A percentile compares a stretch with the other conserved stretches of the same genome.
Conservation (phyloP, 495 filamentous ascomycete genomes). For the Talaromyces thailandensis region DNA sequence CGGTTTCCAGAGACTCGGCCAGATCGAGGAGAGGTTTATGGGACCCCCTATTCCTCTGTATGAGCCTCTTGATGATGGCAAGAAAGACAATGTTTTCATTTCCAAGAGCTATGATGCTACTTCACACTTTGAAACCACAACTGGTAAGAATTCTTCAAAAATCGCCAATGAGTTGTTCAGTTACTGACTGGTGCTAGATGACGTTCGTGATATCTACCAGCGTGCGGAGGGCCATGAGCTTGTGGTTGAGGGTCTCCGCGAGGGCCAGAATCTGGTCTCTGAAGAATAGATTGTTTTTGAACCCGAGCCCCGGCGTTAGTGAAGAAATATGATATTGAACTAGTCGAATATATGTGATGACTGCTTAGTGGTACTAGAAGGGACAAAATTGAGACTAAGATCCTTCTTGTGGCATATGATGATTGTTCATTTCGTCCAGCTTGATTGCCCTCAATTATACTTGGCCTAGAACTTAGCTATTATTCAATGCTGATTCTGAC, state of each 20-base stretch:
- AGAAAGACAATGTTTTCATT: constrained; percentile 88
- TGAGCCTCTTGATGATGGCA: constrained; percentile 80
- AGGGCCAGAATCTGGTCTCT: constrained; percentile 40
- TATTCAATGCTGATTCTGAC: neutral
- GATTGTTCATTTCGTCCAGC: neutral
- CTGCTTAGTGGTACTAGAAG: neutral
- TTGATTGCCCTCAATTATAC: neutral
- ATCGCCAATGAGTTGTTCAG: neutral
- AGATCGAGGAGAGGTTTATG: constrained; percentile 97
- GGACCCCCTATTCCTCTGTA: constrained; percentile 84
- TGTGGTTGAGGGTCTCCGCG: constrained; percentile 50
- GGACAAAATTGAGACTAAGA: neutral
- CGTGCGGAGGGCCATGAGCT: constrained; percentile 84
- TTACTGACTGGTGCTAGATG: constrained; percentile 47
- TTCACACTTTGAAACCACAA: constrained; percentile 93
- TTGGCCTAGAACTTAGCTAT: constrained; percentile 6
- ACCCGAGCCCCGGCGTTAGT: neutral
- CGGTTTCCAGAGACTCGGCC: constrained; percentile 86
- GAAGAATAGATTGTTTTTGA: constrained; percentile 28
- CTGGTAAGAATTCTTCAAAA: constrained; percentile 36
- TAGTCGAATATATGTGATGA: neutral
- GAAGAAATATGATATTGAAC: neutral
- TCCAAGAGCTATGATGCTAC: constrained; percentile 97
- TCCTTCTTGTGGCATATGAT: neutral
- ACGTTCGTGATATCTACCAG: constrained; percentile 88